A percentile compares a stretch with the other conserved stretches of the same genome.
phyloP scores from a whole-genome alignment of 495 filamentous ascomycete species.

The Daldinia grandis region DNA sequence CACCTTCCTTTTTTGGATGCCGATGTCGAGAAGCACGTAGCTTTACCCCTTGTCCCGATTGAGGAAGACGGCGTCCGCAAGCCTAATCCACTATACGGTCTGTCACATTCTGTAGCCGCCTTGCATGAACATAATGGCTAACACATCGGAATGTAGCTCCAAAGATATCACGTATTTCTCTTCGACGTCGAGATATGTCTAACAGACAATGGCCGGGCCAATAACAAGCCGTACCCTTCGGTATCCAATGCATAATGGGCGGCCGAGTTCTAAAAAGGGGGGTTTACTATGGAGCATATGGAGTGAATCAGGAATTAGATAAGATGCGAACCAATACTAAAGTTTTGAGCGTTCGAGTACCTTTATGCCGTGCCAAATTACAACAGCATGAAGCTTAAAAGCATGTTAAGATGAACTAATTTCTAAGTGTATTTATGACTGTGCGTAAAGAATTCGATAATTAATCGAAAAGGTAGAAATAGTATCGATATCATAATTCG shows the following conservation, averaged over 20 bases:
- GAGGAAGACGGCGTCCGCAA: not conserved
- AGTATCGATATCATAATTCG: not conserved
- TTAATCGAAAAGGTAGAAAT: not conserved
- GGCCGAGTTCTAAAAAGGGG: too few species aligned
- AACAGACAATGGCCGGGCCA: not conserved
- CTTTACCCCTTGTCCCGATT: not conserved
- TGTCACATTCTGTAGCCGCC: not conserved
- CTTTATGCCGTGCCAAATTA: too few species aligned
- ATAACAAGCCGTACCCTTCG: not conserved
- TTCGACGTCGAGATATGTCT: not conserved
- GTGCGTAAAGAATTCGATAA: not conserved
- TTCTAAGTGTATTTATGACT: too few species aligned
- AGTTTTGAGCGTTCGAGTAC: too few species aligned
- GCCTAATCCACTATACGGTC: not conserved
- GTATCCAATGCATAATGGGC: too few species aligned
- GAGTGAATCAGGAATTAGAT: too few species aligned
- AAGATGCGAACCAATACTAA: too few species aligned
- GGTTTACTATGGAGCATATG: too few species aligned
- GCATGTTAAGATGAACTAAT: too few species aligned
- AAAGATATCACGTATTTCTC: not conserved
- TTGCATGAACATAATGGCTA: not conserved
- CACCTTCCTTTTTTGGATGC: constrained; percentile 22
- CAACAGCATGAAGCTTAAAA: too few species aligned
- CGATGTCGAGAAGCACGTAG: not conserved
- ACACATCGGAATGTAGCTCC: not conserved